These are phyloP conservation scores for Phallus indusiatus DNA, from an alignment of 768 basidiomycete genomes.

Conservation along the genomic window DNA sequence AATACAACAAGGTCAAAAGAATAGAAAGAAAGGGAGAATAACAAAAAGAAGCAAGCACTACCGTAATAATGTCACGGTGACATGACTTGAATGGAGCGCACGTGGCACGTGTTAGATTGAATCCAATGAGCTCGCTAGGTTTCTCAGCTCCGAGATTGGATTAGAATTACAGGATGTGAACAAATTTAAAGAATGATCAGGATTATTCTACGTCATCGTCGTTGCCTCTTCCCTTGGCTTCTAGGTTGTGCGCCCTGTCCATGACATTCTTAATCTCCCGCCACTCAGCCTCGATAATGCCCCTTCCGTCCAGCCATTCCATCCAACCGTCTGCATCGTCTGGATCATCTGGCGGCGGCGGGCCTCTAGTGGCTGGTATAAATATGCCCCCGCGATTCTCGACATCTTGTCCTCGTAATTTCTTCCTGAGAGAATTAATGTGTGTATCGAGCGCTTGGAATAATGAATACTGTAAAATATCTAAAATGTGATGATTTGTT, in stretches of 20 bases:
- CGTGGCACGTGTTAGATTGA: too few relatives aligned
- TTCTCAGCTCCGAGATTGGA: too few relatives aligned
- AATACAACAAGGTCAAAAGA: too few relatives aligned
- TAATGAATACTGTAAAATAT: constrained; percentile 42
- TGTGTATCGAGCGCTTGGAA: constrained; percentile 51
- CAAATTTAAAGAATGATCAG: neutral
- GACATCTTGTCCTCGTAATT: constrained; percentile 16
- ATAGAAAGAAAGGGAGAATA: too few relatives aligned
- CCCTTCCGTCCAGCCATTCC: constrained; percentile 70
- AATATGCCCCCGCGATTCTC: constrained; percentile 29
- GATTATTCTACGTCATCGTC: neutral
- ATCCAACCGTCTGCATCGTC: constrained; percentile 69
- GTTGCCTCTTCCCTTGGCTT: constrained; percentile 19
- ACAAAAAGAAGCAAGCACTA: too few relatives aligned
- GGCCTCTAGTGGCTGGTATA: constrained; percentile 42
- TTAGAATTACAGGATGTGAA: too few relatives aligned
- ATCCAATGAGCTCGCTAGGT: too few relatives aligned
- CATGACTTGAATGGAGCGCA: too few relatives aligned
- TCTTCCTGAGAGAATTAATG: constrained; percentile 41
- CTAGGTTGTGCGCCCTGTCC: constrained; percentile 61
- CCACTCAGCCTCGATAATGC: constrained; percentile 62
- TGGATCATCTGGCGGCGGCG: constrained; percentile 55
- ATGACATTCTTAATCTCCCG: constrained; percentile 61
- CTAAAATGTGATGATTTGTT: neutral
- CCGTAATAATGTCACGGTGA: too few relatives aligned